Percentiles rank a stretch among this genome's conserved stretches.
These are phyloP conservation scores for Aspergillus panamensis DNA, from an alignment of 495 filamentous ascomycete genomes.

Conservation along the genomic window DNA sequence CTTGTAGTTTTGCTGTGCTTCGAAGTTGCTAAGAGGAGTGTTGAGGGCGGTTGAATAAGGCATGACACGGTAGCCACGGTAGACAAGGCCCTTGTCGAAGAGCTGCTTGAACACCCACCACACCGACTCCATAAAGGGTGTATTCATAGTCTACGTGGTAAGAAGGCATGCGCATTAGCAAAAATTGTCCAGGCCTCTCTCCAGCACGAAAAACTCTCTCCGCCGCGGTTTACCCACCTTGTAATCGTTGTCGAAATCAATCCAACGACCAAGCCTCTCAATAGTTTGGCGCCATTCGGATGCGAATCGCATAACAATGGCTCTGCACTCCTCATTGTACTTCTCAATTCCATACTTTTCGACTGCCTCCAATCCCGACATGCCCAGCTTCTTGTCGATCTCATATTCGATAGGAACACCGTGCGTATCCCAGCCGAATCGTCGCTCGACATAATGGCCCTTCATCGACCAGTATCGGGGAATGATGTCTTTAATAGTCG, in stretches of 20 bases:
- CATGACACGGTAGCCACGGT: slow-evolving; percentile 88
- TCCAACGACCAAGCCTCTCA: slow-evolving; percentile 90
- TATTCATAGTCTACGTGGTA: slow-evolving; percentile 72
- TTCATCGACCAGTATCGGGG: slow-evolving; percentile 98
- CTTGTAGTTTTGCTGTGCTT: slow-evolving; percentile 92
- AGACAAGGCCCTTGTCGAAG: slow-evolving; percentile 83
- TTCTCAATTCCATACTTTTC: slow-evolving; percentile 80
- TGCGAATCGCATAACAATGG: slow-evolving; percentile 92
- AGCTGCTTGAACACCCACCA: slow-evolving; percentile 98
- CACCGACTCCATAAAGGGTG: slow-evolving; percentile 89
- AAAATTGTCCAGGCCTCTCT: background rate
- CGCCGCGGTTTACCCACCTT: slow-evolving; percentile 52
- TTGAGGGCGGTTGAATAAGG: slow-evolving; percentile 90
- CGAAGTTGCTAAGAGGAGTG: slow-evolving; percentile 90
- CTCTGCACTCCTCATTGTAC: slow-evolving; percentile 90
- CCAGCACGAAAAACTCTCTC: background rate
- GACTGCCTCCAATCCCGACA: slow-evolving; percentile 85
- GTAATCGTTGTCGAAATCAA: slow-evolving; percentile 98
- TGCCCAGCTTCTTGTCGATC: slow-evolving; percentile 95
- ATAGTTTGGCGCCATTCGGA: slow-evolving; percentile 88
- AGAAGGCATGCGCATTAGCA: background rate
- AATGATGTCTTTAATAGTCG: slow-evolving; percentile 97
- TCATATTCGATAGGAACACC: slow-evolving; percentile 95
- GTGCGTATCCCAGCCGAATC: slow-evolving; percentile 88
- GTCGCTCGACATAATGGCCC: slow-evolving; percentile 73